Percentiles rank a stretch among this genome's conserved stretches.
Conservation (phyloP, 2,329 filamentous ascomycete species). For the Zymoseptoria ardabiliae region DNA sequence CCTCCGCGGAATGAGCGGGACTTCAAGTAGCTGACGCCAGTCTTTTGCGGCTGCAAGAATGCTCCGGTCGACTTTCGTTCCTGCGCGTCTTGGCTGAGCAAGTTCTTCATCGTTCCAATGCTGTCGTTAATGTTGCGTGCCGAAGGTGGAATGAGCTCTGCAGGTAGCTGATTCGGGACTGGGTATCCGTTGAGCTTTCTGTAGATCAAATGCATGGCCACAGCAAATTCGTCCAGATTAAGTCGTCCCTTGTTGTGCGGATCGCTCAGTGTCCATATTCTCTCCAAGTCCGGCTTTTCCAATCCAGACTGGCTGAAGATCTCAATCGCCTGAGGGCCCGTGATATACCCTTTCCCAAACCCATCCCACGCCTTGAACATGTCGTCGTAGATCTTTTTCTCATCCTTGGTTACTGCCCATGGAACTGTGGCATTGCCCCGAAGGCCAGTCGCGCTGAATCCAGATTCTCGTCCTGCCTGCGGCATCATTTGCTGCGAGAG, state of each 20-base stretch:
- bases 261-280: constrained; percentile 91
- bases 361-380: constrained; percentile 97
- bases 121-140: constrained; percentile 89
- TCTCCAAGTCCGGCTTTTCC: constrained; percentile 81
- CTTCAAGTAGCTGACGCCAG: constrained; percentile 97
- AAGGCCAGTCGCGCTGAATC: constrained; percentile 79
- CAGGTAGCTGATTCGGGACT: constrained; percentile 75
- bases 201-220: constrained; percentile 99
- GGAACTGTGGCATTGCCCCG: constrained; percentile 92
- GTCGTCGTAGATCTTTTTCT: constrained; percentile 93
- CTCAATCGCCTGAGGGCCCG: constrained; percentile 86
- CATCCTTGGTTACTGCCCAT: constrained; percentile 97
- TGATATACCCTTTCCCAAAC: constrained; percentile 84
- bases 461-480: constrained; percentile 80
- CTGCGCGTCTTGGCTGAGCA: constrained; percentile 85
- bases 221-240: constrained; percentile 94
- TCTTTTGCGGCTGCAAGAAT: constrained; percentile 85
- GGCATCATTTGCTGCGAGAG: constrained; percentile 96
- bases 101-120: constrained; percentile 83
- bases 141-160: constrained; percentile 89
- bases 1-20: constrained; percentile 72
- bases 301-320: constrained; percentile 95
- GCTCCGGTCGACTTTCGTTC: constrained; percentile 82
- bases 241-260: constrained; percentile 89
- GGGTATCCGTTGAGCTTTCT: constrained; percentile 94